Conservation (phyloP, 2,329 filamentous ascomycete species). For the Fusarium citri region DNA sequence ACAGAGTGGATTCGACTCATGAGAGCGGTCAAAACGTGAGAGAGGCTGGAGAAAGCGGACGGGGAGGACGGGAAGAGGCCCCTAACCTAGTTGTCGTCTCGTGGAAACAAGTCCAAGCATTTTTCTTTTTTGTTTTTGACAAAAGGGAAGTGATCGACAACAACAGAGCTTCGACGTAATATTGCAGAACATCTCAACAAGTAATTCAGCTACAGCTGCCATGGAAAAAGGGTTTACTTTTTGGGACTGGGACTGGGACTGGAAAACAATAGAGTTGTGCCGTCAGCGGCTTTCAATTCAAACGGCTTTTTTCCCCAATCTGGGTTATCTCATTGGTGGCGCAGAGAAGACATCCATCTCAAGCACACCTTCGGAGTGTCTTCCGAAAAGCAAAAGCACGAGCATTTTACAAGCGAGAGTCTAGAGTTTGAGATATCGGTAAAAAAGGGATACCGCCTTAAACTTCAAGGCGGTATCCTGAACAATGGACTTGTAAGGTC, state of each 20-base stretch:
- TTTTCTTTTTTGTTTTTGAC: constrained; percentile 12
- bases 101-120: constrained; percentile 29
- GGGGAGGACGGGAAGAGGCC: constrained; percentile 26
- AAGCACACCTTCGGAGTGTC: constrained; percentile 8
- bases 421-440: constrained; percentile 14
- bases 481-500: neutral
- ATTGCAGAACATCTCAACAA: constrained; percentile 30
- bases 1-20: constrained; percentile 19
- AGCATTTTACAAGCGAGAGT: neutral
- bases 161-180: constrained; percentile 41
- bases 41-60: constrained; percentile 20
- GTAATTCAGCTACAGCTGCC: constrained; percentile 3
- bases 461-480: neutral
- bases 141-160: constrained; percentile 42
- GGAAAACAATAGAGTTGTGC: constrained; percentile 6
- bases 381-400: constrained; percentile 11
- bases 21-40: constrained; percentile 28
- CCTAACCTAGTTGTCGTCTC: constrained; percentile 19
- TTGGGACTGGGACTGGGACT: neutral
- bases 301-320: constrained; percentile 5
- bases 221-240: constrained; percentile 18
- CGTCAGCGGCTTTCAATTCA: constrained; percentile 36
- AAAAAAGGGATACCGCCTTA: constrained; percentile 3
- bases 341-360: neutral
- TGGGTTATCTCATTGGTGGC: constrained; percentile 35